A percentile compares a stretch with the other conserved stretches of the same genome.
phyloP scores from a whole-genome alignment of 2,329 filamentous ascomycete species.

The Claviceps purpurea region DNA sequence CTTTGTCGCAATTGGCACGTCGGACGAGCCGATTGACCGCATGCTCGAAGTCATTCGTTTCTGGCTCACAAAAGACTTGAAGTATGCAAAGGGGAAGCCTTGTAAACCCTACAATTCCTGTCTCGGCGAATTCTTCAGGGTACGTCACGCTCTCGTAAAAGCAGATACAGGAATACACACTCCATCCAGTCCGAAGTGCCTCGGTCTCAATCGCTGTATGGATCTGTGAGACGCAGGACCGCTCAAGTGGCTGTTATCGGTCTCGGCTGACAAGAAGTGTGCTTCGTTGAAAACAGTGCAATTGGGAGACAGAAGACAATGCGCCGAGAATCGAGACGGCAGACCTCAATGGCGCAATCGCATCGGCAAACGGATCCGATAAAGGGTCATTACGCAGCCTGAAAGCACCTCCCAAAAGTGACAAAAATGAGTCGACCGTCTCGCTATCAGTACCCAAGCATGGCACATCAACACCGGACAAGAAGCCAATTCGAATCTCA shows the following conservation, averaged over 20 bases:
- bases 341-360: conserved; percentile 20
- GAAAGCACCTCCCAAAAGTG: conserved; percentile 30
- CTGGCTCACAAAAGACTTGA: conserved; percentile 98
- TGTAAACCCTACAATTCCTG: conserved; percentile 99
- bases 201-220: conserved; percentile 7
- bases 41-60: conserved; percentile 92
- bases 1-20: conserved; percentile 71
- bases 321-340: conserved; percentile 50
- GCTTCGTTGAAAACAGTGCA: conserved; percentile 47
- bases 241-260: neutral
- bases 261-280: conserved; percentile 1
- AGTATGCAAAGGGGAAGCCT: conserved; percentile 96
- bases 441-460: conserved; percentile 39
- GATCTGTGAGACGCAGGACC: neutral
- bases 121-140: conserved; percentile 91
- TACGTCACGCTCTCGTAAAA: conserved; percentile 26
- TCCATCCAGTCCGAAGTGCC: too few species aligned
- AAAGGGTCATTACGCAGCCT: conserved; percentile 34
- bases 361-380: conserved; percentile 17
- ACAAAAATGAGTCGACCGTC: conserved; percentile 33
- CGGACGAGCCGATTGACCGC: conserved; percentile 79
- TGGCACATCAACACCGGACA: conserved; percentile 24
- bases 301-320: conserved; percentile 82
- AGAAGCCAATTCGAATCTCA: conserved; percentile 60
- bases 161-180: neutral